Percentiles rank a stretch among this genome's conserved stretches.
phyloP scores from a whole-genome alignment of 1,284 basidiomycete genomes.

The Ustilago vetiveriae region DNA sequence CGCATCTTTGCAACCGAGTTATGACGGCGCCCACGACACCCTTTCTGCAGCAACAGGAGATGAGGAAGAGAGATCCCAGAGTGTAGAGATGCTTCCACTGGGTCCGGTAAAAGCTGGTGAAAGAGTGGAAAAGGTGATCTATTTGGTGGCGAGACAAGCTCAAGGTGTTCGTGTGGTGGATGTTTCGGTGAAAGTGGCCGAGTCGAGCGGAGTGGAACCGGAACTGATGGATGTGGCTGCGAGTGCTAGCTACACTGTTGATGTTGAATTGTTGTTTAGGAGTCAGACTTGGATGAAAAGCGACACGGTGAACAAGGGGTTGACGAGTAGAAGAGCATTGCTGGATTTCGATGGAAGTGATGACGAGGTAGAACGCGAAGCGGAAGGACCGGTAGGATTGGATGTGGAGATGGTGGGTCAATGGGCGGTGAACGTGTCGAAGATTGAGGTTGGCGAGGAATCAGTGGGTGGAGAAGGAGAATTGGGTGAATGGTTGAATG shows the following conservation, averaged over 20 bases:
- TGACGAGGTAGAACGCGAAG: not conserved
- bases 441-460: not conserved
- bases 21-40: slow-evolving; percentile 26
- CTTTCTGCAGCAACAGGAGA: not conserved
- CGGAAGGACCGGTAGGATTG: slow-evolving; percentile 7
- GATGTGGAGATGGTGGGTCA: slow-evolving; percentile 16
- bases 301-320: not conserved
- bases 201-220: not conserved
- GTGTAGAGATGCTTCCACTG: not conserved
- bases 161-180: slow-evolving; percentile 10
- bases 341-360: slow-evolving; percentile 15
- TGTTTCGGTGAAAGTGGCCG: slow-evolving; percentile 6
- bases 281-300: not conserved
- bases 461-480: slow-evolving; percentile 1
- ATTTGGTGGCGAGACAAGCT: slow-evolving; percentile 12
- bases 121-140: slow-evolving; percentile 3
- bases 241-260: slow-evolving; percentile 1
- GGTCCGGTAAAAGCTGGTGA: slow-evolving; percentile 4
- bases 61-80: not conserved
- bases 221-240: slow-evolving; percentile 8
- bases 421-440: not conserved
- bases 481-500: slow-evolving; percentile 1
- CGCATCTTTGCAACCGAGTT: slow-evolving; percentile 26
- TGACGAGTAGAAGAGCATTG: slow-evolving; percentile 3
- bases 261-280: slow-evolving; percentile 7